Evolutionary conservation across 2,329 filamentous ascomycete species (phyloP), one percentile per base, ranked within the genome.

Genomic region (Curvularia hawaiiensis): DNA sequence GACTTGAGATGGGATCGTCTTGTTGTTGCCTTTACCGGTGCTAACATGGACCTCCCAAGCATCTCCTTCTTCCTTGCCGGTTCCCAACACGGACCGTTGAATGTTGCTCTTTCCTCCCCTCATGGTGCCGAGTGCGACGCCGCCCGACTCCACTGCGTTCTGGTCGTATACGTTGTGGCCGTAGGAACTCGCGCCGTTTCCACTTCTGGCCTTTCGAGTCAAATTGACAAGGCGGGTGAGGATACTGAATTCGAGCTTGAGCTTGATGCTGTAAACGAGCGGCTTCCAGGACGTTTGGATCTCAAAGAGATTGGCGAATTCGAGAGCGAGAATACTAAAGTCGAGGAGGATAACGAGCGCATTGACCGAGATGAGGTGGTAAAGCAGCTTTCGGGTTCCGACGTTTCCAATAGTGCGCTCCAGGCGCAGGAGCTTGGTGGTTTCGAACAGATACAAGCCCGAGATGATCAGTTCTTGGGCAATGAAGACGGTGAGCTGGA

Each of bases 161-260:
- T 31, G 30, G 5, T 9, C 63, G 33, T 57, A 57, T 1, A 56
- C 64, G 33, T 56, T 58, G 12, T 43, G 22, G 52, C 64, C 63
- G 41, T 57, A 57, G 1, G 62, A 65, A 28, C 56, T 58, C 14
- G 62, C 62, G 30, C 62, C 58, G 38, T 54, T 63, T 33, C 52
- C 50, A 20, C 54, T 56, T 18, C 54, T 35, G 18, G 30, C 54
- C 35, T 43, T 49, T 30, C 24, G 54, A 1, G 60, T 65, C 46
- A 50, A 26, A 10, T 58, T 54, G 41, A 65, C 64, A 20, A 68
- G 59, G 28, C 61, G 65, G 41, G 83, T 77, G 30, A 86, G 72
- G 48, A 86, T 79, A 28, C 79, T 79, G 61, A 80, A 79, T 65
- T 85, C 84, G n/a, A 84, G 75, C 61, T 83, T 82, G 33, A 83